Base-by-base conservation (phyloP, 352 stramenopile genomes). In the Plasmopara muralis region DNA sequence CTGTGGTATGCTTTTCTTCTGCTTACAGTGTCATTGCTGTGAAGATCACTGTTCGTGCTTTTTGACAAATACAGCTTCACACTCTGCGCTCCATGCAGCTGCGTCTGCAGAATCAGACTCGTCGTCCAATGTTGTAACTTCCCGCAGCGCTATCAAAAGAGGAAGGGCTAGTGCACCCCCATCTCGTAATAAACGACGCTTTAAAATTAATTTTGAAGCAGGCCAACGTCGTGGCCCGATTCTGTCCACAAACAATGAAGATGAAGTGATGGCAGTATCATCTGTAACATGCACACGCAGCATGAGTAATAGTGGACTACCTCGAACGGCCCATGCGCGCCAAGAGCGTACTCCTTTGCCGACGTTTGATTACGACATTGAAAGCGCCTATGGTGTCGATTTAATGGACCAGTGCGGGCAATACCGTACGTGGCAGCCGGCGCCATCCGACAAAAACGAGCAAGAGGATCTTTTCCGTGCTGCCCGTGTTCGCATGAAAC, bases 401-500 rank as follows among this genome's bases (percentile, higher is more conserved):
- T 46, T 50, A 4, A 57, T 58, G 25, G 53, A 65, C 30, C 55
- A 66, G 31, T 51, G 35, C 9, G 59, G 31, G 0, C 61, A 71
- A 39, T 57, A 44, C 47, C 62, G 64, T n/a, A 72, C 64, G 18
- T 72, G 68, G 61, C 54, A 62, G 1, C 65, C 65, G 2, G 64
- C 64, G 6, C 65, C 66, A 33, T 71, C 70, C 35, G 66, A 75
- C 48, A 82, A 81, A 52, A 83, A 72, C 41, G 80, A 88, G 35
- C 80, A 91, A 35, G 80, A 91, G 48, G 76, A 91, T 47, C 43
- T 91, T 1, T 89, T 91, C 56, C 75, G 80, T 8, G 77, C 75
- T 0, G 80, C 80, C 1, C 76, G 80, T 12, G 76, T 87, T 9
- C 77, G 77, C 9, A 91, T 91, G 77, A 91, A 89, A 57, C 51